Evolutionary conservation across 2,329 filamentous ascomycete species (phyloP).

Genomic region (Sphaerostilbella broomeana): DNA sequence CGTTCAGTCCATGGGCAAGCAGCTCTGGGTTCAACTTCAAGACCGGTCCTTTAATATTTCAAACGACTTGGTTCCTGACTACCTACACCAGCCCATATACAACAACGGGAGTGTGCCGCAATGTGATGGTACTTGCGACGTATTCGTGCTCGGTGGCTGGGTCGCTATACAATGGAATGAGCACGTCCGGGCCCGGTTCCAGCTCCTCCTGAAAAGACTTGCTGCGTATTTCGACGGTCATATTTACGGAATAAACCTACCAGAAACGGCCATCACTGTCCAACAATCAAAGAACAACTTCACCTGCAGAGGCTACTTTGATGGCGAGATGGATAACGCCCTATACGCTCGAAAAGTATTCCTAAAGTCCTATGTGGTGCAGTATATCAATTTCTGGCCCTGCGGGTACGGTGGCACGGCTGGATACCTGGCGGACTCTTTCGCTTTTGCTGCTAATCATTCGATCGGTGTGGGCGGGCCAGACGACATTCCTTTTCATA

Average conservation of each 20-base stretch:
- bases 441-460: constrained; percentile 14
- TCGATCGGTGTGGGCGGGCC: constrained; percentile 16
- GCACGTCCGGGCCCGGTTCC: constrained; percentile 15
- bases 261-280: constrained; percentile 16
- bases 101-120: constrained; percentile 17
- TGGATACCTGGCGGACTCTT: constrained; percentile 9
- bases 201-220: constrained; percentile 14
- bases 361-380: constrained; percentile 15
- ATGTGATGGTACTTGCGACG: constrained; percentile 16
- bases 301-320: constrained; percentile 10
- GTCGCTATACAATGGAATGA: constrained; percentile 7
- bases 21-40: constrained; percentile 19
- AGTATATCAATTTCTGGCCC: constrained; percentile 21
- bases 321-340: constrained; percentile 14
- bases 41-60: constrained; percentile 14
- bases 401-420: constrained; percentile 15
- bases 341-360: constrained; percentile 12
- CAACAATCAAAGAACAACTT: constrained; percentile 7
- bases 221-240: constrained; percentile 15
- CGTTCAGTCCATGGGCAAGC: constrained; percentile 16
- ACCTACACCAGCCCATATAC: constrained; percentile 15
- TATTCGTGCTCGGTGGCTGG: not conserved
- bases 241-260: constrained; percentile 16
- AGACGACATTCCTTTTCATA: constrained; percentile 13
- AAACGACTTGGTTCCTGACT: constrained; percentile 15